Conservation (phyloP, 148 eudicot species). For the Tetragonia tetragonoides region DNA sequence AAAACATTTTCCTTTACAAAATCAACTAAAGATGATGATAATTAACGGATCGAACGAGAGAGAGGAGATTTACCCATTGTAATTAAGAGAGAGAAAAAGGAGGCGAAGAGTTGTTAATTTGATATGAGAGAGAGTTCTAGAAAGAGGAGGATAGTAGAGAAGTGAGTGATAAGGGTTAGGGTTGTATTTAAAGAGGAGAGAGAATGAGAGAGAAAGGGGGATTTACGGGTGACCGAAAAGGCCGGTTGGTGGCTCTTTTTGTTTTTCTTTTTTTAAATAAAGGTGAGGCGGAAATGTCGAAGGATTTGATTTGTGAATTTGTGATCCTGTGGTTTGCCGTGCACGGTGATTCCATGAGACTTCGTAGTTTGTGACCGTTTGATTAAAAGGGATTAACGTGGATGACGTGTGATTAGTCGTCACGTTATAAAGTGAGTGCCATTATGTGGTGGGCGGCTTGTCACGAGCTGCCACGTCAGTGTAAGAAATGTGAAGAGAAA, state of each 20-base stretch:
- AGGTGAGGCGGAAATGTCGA: conserved; percentile 25
- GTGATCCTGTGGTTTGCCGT: neutral
- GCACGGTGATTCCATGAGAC: neutral
- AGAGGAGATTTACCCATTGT: conserved; percentile 16
- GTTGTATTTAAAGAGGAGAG: conserved; percentile 24
- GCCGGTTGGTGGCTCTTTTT: conserved; percentile 12
- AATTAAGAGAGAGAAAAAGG: conserved; percentile 1
- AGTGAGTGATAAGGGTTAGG: conserved; percentile 13
- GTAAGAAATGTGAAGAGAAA: too few species aligned
- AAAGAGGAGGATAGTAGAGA: neutral
- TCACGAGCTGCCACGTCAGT: neutral
- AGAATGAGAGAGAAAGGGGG: neutral
- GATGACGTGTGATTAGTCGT: neutral
- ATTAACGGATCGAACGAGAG: conserved; percentile 1
- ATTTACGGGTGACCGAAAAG: conserved; percentile 11
- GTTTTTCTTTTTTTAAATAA: too few species aligned
- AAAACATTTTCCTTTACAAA: neutral
- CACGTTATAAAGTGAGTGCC: too few species aligned
- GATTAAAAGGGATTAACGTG: neutral
- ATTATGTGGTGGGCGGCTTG: neutral
- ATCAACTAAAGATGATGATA: neutral
- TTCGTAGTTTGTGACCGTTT: neutral
- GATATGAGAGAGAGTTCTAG: neutral
- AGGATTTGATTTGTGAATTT: neutral
- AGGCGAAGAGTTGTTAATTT: conserved; percentile 1